Evolutionary conservation across 768 basidiomycete species (phyloP).

Genomic region (Tricholomella constricta): DNA sequence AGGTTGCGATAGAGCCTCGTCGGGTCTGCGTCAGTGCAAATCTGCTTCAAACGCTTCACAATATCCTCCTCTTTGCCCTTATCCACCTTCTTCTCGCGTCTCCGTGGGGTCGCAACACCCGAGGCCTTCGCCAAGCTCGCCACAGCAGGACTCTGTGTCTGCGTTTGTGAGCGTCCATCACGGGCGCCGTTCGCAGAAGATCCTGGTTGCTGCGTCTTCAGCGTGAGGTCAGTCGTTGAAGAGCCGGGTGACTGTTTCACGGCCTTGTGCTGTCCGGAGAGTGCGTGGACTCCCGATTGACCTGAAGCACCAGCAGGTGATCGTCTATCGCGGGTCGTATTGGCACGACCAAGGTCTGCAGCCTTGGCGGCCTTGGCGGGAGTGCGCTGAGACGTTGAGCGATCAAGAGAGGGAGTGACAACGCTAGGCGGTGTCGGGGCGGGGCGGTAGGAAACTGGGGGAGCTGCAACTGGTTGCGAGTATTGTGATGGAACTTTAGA

Average conservation of each 20-base stretch:
- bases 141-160: constrained; percentile 63
- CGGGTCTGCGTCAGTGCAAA: constrained; percentile 97
- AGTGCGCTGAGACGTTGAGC: constrained; percentile 83
- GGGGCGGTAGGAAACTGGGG: constrained; percentile 69
- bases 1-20: constrained; percentile 90
- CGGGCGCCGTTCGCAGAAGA: constrained; percentile 7
- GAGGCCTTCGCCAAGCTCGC: constrained; percentile 66
- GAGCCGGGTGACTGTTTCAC: constrained; percentile 58
- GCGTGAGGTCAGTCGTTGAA: constrained; percentile 58
- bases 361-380: constrained; percentile 54
- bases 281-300: constrained; percentile 25
- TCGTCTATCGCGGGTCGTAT: constrained; percentile 67
- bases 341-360: constrained; percentile 61
- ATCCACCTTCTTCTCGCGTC: constrained; percentile 87
- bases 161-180: constrained; percentile 45
- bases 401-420: constrained; percentile 73
- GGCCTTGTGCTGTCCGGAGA: constrained; percentile 33
- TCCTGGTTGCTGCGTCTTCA: constrained; percentile 37
- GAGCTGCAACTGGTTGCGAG: constrained; percentile 31
- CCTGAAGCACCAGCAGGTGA: constrained; percentile 43
- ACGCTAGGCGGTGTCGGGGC: constrained; percentile 72
- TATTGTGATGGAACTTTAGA: constrained; percentile 31
- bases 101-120: constrained; percentile 78
- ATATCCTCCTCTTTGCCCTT: constrained; percentile 86
- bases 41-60: constrained; percentile 85